These are phyloP conservation scores for Trypanosoma rangeli DNA, from an alignment of 208 protist genomes.

Conservation along the genomic window DNA sequence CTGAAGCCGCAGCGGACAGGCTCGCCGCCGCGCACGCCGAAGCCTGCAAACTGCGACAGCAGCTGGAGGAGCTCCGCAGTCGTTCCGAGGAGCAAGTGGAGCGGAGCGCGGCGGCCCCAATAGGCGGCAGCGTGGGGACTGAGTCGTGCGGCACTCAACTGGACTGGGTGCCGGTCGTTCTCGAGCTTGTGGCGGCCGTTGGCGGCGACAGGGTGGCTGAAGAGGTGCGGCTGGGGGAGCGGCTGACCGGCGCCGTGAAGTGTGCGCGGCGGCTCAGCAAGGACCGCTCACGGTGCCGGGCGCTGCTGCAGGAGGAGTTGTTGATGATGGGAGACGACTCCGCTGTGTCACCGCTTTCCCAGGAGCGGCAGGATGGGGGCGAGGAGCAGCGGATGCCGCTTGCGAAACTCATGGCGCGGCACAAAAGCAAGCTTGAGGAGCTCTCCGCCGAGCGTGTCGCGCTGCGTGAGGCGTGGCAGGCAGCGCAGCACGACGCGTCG, in stretches of 20 bases:
- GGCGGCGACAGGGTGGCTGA: background rate
- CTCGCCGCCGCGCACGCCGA: constrained; percentile 11
- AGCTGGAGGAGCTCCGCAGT: background rate
- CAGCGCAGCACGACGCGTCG: constrained; percentile 16
- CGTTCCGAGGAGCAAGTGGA: constrained; percentile 7
- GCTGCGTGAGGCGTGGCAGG: constrained; percentile 20
- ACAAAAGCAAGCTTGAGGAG: background rate
- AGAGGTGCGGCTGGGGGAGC: background rate
- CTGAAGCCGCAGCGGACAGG: constrained; percentile 13
- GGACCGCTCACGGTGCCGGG: constrained; percentile 10
- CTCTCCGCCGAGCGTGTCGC: background rate
- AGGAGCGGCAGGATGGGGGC: background rate
- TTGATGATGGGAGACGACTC: background rate
- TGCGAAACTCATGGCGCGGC: constrained; percentile 1
- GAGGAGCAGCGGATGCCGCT: background rate
- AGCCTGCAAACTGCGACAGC: constrained; percentile 10
- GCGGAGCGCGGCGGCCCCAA: constrained; percentile 10
- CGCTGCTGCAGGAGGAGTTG: constrained; percentile 13
- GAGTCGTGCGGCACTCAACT: background rate
- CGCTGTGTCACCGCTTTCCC: background rate
- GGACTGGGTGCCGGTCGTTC: background rate
- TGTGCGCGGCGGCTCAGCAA: constrained; percentile 6
- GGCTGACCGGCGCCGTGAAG: constrained; percentile 3
- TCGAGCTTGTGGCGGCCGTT: constrained; percentile 5
- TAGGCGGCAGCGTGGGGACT: constrained; percentile 5